These are phyloP conservation scores for Boechera divaricarpa DNA, from an alignment of 345 rosid genomes.

Conservation along the genomic window DNA sequence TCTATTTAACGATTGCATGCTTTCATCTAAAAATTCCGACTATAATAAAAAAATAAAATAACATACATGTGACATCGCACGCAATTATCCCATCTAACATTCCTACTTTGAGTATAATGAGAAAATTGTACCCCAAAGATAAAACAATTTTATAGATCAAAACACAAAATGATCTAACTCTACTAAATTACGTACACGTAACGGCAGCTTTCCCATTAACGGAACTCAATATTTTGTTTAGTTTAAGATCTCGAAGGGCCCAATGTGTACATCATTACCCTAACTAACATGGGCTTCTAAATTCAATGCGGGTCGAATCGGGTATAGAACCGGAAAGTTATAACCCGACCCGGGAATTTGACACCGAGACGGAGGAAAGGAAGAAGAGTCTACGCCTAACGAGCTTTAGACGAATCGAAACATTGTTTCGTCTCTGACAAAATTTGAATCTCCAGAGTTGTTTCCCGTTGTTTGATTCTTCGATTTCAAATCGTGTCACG, in stretches of 20 bases:
- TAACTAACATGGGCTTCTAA: conserved; percentile 40
- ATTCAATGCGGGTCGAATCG: neutral
- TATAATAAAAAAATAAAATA: too few relatives aligned
- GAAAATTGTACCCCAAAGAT: conserved; percentile 21
- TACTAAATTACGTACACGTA: conserved; percentile 33
- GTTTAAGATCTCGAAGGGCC: conserved; percentile 26
- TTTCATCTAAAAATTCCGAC: too few relatives aligned
- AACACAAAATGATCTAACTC: conserved; percentile 9
- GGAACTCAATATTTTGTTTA: conserved; percentile 13
- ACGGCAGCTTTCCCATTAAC: conserved; percentile 24
- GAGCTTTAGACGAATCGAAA: conserved; percentile 37
- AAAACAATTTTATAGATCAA: conserved; percentile 15
- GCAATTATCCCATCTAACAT: neutral
- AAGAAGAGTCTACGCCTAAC: conserved; percentile 42
- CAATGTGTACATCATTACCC: conserved; percentile 25
- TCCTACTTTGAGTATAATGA: neutral
- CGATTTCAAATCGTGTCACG: neutral
- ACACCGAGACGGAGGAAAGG: conserved; percentile 24
- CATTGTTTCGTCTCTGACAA: conserved; percentile 28
- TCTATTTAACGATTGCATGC: too few relatives aligned
- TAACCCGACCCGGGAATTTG: conserved; percentile 42
- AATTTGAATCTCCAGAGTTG: neutral
- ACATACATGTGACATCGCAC: neutral
- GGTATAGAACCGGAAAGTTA: conserved; percentile 4
- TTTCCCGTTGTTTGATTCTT: conserved; percentile 14